Evolutionary conservation across 768 basidiomycete species (phyloP).

Genomic region (Clitopilus passeckerianus): DNA sequence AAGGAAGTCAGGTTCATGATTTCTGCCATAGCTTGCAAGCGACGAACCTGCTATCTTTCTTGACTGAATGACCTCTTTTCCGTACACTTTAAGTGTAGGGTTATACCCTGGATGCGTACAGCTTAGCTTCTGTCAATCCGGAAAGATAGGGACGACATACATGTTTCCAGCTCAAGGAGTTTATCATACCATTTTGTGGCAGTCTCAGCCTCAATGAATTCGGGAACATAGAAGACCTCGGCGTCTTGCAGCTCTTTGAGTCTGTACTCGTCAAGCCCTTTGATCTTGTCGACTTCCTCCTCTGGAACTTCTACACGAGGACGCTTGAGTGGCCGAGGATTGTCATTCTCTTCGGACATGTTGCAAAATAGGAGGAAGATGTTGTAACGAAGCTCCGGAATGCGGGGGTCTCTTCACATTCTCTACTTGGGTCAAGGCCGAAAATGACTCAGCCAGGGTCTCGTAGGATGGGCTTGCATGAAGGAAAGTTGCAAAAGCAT

Average conservation of each 20-base stretch:
- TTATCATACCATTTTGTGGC: conserved; percentile 19
- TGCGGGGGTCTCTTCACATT: no score
- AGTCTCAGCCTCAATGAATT: conserved; percentile 14
- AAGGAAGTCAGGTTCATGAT: no score
- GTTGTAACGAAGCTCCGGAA: background rate
- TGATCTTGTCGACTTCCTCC: conserved; percentile 6
- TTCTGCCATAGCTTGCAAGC: background rate
- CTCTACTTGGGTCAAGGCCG: no score
- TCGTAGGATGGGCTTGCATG: background rate
- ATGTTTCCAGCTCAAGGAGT: conserved; percentile 10
- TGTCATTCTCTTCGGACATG: background rate
- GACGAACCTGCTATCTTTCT: conserved; percentile 25
- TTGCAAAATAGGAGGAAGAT: background rate
- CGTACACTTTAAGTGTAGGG: conserved; percentile 23
- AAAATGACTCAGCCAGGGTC: no score
- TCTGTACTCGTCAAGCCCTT: conserved; percentile 10
- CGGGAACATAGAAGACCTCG: conserved; percentile 23
- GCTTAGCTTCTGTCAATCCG: background rate
- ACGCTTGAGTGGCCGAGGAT: background rate
- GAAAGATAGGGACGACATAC: conserved; percentile 1
- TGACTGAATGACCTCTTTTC: conserved; percentile 20
- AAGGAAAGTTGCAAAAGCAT: background rate
- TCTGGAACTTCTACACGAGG: background rate
- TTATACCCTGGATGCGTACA: conserved; percentile 18
- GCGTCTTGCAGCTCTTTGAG: conserved; percentile 19